Base-by-base conservation (phyloP, 2,329 filamentous ascomycete genomes). In the Anthostomella pinea region DNA sequence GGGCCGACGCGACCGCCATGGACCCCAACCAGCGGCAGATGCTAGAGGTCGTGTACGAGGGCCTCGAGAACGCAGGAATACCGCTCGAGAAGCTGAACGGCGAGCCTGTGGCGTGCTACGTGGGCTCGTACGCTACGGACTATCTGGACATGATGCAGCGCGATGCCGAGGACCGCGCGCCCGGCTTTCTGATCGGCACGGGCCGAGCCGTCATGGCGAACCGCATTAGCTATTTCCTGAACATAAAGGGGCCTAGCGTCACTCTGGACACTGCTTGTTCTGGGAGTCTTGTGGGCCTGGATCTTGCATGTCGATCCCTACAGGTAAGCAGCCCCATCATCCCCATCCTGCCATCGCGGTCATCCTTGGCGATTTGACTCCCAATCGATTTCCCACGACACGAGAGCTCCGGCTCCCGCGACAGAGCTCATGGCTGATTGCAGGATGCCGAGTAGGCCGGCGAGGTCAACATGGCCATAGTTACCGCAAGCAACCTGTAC, bases 151-250 rank as follows among this genome's bases (percentile, higher is more conserved):
- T 41, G 3, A 33, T 36, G 13, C 24, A 21, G 15, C 33, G 38
- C 9, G 38, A 41, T 10, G 33, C 38, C 6, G 19, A 30, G 9
- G 33, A 36, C 20, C 20, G 33, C 7, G 15, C 33, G 17, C 14
- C 26, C 11, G 26, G 26, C n/a, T 14, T n/a, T 7, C 6, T 28
- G 6, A 10, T 45, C 0, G 60, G 60, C 2, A 41, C 39, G 2
- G 52, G 43, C 16, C 32, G 43, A 5, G 48, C 49, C 6, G 54
- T 60, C 6, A 18, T 63, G 3, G 46, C 52, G 3, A 64, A 64
- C 38, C 44, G 62, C 4, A 43, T 58, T 6, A 58, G 57, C 5
- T 55, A 64, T 37, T 58, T 57, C 29, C 54, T 64, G 10, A 54
- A 66, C 20, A 39, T 56, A 30, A 47, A 52, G 0, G 52, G 59